A percentile compares a stretch with the other conserved stretches of the same genome.
Evolutionary conservation across 345 rosid species (phyloP).

Genomic region (Moringa oleifera): DNA sequence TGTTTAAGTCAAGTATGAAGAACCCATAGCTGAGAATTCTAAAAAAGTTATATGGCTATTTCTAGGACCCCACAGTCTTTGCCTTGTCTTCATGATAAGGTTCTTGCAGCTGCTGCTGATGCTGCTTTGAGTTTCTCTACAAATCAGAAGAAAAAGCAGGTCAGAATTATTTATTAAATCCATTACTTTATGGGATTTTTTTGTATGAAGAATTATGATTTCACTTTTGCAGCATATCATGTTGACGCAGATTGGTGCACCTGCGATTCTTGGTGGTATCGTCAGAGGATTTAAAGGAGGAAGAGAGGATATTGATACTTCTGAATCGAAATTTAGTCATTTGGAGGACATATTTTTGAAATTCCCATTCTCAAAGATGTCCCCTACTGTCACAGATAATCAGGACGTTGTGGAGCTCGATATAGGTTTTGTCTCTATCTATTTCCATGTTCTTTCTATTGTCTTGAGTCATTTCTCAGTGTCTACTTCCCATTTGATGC

Average conservation of each 20-base stretch:
- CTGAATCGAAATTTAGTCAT: slow-evolving; percentile 23
- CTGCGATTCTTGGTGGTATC: slow-evolving; percentile 38
- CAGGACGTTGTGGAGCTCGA: slow-evolving; percentile 28
- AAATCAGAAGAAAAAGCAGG: slow-evolving; percentile 37
- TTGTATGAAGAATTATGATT: slow-evolving; percentile 4
- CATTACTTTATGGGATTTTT: neutral
- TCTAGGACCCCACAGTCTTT: slow-evolving; percentile 44
- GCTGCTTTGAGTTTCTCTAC: slow-evolving; percentile 34
- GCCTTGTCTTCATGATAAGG: slow-evolving; percentile 48
- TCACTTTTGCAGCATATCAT: slow-evolving; percentile 15
- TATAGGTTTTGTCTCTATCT: slow-evolving; percentile 31
- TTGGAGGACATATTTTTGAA: slow-evolving; percentile 34
- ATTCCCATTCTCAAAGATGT: slow-evolving; percentile 24
- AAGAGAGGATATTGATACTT: slow-evolving; percentile 20
- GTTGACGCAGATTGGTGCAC: slow-evolving; percentile 26
- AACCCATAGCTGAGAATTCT: slow-evolving; percentile 5
- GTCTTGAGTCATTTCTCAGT: slow-evolving; percentile 3
- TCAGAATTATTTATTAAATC: slow-evolving; percentile 8
- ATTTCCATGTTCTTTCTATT: slow-evolving; percentile 2
- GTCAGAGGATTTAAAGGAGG: slow-evolving; percentile 40
- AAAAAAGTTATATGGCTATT: slow-evolving; percentile 5
- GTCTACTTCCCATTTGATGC: slow-evolving; percentile 17
- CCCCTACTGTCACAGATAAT: slow-evolving; percentile 14
- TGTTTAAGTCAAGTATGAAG: slow-evolving; percentile 2
- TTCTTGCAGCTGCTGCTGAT: slow-evolving; percentile 40